Conservation (phyloP, 2,329 filamentous ascomycete genomes). For the Trichophyton verrucosum region DNA sequence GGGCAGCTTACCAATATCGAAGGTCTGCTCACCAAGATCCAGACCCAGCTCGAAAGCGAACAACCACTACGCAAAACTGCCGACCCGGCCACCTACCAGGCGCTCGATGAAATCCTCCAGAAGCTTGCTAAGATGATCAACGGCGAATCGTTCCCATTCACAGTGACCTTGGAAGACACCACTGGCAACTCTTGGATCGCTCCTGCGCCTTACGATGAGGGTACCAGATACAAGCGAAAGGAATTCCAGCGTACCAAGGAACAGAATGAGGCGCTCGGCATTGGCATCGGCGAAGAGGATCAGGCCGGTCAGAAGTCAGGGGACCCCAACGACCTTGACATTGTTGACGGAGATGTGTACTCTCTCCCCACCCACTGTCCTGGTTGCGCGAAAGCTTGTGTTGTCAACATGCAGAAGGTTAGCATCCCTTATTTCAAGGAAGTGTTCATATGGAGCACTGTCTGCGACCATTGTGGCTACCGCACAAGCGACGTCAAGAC, state of each 20-base stretch:
- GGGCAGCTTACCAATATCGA: constrained; percentile 91
- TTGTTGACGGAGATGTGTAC: constrained; percentile 86
- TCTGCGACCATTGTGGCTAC: constrained; percentile 85
- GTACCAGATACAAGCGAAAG: constrained; percentile 79
- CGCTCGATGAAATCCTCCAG: constrained; percentile 63
- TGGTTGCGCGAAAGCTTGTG: constrained; percentile 72
- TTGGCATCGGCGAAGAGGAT: constrained; percentile 41
- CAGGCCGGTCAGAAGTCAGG: constrained; percentile 32
- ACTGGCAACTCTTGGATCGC: constrained; percentile 96
- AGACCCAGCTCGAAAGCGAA: constrained; percentile 67
- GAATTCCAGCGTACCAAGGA: constrained; percentile 72
- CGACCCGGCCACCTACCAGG: constrained; percentile 63
- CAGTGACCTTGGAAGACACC: constrained; percentile 75
- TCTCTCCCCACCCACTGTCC: constrained; percentile 85
- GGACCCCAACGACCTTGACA: constrained; percentile 58
- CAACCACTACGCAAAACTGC: constrained; percentile 72
- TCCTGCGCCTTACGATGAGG: constrained; percentile 59
- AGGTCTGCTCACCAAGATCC: constrained; percentile 64
- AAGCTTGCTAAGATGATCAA: constrained; percentile 65
- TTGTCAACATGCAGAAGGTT: constrained; percentile 97
- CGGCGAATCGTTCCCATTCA: constrained; percentile 73
- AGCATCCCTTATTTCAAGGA: constrained; percentile 98
- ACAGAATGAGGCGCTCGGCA: constrained; percentile 76
- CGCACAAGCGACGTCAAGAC: constrained; percentile 96
- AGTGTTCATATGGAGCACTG: constrained; percentile 88